Percentiles rank a stretch among this genome's conserved stretches.
Evolutionary conservation across 148 eudicot species (phyloP).

Genomic region (Camellia sinensis): DNA sequence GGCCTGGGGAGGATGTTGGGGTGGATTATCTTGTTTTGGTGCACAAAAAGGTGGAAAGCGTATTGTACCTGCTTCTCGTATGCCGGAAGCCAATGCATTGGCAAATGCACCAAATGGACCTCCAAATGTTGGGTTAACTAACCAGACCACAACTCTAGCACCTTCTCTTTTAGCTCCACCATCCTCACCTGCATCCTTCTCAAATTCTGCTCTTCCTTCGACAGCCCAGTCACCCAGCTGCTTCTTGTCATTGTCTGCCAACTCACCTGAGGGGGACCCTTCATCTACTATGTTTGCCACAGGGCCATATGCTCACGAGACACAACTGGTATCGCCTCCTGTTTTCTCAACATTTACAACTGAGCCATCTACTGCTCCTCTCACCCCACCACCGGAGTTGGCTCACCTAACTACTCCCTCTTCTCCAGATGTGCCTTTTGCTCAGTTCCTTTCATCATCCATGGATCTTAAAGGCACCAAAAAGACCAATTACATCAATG

Average conservation of each 20-base stretch:
- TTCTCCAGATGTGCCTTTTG: conserved; percentile 97
- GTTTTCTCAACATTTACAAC: conserved; percentile 93
- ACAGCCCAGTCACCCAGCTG: conserved; percentile 91
- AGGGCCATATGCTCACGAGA: conserved; percentile 96
- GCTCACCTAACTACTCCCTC: conserved; percentile 97
- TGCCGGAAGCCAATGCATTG: conserved; percentile 60
- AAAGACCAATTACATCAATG: conserved; percentile 45
- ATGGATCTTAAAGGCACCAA: conserved; percentile 46
- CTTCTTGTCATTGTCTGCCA: conserved; percentile 61
- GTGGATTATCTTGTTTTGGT: conserved; percentile 75
- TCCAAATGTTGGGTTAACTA: conserved; percentile 50
- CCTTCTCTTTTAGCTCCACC: conserved; percentile 95
- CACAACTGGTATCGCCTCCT: conserved; percentile 93
- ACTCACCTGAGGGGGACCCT: conserved; percentile 82
- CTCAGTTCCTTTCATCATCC: conserved; percentile 79
- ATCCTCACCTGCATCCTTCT: conserved; percentile 91
- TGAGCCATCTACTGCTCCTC: conserved; percentile 97
- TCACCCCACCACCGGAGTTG: conserved; percentile 94
- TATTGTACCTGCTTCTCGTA: conserved; percentile 85
- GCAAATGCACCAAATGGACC: conserved; percentile 67
- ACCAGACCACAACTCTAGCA: conserved; percentile 55
- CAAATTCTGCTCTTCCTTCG: conserved; percentile 84
- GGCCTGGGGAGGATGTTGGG: conserved; percentile 89
- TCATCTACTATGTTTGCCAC: conserved; percentile 80
- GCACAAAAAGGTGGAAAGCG: conserved; percentile 82